phyloP scores from a whole-genome alignment of 2,329 filamentous ascomycete species.

The Claviceps paspali region DNA sequence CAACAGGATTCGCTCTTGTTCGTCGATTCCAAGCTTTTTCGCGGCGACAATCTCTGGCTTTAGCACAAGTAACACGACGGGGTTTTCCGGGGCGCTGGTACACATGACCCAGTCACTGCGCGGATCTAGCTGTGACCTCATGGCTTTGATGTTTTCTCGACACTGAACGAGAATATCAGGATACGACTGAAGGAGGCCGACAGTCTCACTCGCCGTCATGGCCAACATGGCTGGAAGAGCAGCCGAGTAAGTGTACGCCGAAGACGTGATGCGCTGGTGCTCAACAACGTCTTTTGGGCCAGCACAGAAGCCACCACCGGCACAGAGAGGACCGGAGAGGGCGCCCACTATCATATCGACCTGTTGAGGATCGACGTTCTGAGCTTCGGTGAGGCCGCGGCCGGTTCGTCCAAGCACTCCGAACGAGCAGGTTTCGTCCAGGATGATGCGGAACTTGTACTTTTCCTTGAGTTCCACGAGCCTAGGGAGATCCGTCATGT shows the following conservation, averaged over 20 bases:
- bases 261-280: constrained; percentile 86
- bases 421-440: constrained; percentile 97
- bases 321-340: constrained; percentile 76
- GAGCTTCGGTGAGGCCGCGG: constrained; percentile 83
- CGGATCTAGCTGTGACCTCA: constrained; percentile 79
- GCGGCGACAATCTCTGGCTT: constrained; percentile 69
- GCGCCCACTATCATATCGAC: constrained; percentile 97
- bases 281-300: constrained; percentile 83
- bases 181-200: constrained; percentile 71
- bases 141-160: constrained; percentile 71
- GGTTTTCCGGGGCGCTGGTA: constrained; percentile 71
- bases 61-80: constrained; percentile 67
- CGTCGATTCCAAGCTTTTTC: constrained; percentile 51
- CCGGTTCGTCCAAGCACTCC: constrained; percentile 86
- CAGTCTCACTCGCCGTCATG: constrained; percentile 87
- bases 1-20: constrained; percentile 73
- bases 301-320: constrained; percentile 90
- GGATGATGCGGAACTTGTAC: constrained; percentile 95
- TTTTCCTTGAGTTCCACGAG: constrained; percentile 86
- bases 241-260: constrained; percentile 90
- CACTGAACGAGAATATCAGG: constrained; percentile 67
- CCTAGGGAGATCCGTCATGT: constrained; percentile 70
- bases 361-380: constrained; percentile 85
- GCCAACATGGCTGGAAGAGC: constrained; percentile 86
- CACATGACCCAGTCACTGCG: constrained; percentile 85